phyloP scores from a whole-genome alignment of 129 eudicot species.

The sunflower (Helianthus annuus) region DNA sequence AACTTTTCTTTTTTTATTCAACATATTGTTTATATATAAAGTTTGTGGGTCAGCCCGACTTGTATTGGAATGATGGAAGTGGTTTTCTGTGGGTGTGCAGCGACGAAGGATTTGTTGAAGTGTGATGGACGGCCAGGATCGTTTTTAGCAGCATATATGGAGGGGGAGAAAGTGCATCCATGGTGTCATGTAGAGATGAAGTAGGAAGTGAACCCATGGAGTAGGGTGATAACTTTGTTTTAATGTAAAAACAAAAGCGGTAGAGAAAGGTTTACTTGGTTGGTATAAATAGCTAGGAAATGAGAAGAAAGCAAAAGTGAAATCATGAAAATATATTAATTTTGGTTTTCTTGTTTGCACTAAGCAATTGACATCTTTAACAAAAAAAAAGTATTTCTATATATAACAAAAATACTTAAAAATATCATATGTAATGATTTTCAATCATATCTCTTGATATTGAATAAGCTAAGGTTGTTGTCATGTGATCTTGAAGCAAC shows the following conservation, averaged over 20 bases:
- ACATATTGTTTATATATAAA: not conserved
- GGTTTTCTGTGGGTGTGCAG: conserved; percentile 44
- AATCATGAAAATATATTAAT: conserved; percentile 13
- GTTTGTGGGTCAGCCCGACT: not conserved
- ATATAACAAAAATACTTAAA: not conserved
- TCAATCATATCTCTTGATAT: too few species aligned
- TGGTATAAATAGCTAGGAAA: not conserved
- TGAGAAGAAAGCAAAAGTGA: conserved; percentile 21
- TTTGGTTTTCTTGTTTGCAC: conserved; percentile 19
- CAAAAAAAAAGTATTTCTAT: not conserved
- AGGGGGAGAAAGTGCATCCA: not conserved
- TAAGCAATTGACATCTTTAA: conserved; percentile 9
- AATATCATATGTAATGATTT: too few species aligned
- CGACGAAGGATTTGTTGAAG: conserved; percentile 45
- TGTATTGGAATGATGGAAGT: not conserved
- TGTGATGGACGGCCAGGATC: not conserved
- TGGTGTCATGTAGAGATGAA: conserved; percentile 18
- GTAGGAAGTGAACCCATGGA: conserved; percentile 28
- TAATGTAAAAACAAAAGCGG: not conserved
- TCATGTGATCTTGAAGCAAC: too few species aligned
- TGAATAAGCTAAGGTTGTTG: too few species aligned
- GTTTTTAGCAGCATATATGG: conserved; percentile 18
- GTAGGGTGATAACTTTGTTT: conserved; percentile 16
- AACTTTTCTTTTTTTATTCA: not conserved
- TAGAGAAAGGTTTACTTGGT: conserved; percentile 33